A percentile compares a stretch with the other conserved stretches of the same genome.
These are phyloP conservation scores for Pilatotrama ljubarskyi DNA, from an alignment of 768 basidiomycete species.

Conservation along the genomic window DNA sequence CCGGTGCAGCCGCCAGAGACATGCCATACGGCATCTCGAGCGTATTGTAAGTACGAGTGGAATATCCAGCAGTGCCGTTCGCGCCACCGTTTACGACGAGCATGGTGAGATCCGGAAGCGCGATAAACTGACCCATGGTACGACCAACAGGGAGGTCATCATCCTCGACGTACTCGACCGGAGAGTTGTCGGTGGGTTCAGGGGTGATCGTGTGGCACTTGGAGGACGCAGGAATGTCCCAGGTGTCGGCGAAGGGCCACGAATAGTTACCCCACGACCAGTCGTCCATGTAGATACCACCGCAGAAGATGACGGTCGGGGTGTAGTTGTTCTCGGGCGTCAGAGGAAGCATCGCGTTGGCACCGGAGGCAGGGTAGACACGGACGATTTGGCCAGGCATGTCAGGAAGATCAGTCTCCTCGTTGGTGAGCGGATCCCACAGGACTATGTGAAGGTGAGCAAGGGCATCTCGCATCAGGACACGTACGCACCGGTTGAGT, in stretches of 20 bases:
- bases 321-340: conserved; percentile 87
- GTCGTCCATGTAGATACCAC: conserved; percentile 79
- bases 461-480: conserved; percentile 7
- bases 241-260: conserved; percentile 71
- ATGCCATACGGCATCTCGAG: conserved; percentile 65
- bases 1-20: conserved; percentile 79
- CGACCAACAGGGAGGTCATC: conserved; percentile 74
- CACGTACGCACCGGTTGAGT: conserved; percentile 61
- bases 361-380: conserved; percentile 90
- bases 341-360: conserved; percentile 85
- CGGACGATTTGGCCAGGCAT: conserved; percentile 77
- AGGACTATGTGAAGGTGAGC: conserved; percentile 35
- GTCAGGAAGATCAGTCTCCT: conserved; percentile 62
- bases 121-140: conserved; percentile 92
- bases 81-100: conserved; percentile 78
- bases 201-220: conserved; percentile 87
- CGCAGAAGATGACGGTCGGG: conserved; percentile 87
- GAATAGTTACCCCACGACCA: conserved; percentile 76
- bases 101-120: conserved; percentile 76
- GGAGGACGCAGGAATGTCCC: conserved; percentile 63
- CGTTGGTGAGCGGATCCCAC: conserved; percentile 55
- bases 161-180: conserved; percentile 63
- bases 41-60: conserved; percentile 43
- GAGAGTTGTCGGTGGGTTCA: conserved; percentile 70
- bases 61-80: conserved; percentile 90